Evolutionary conservation across 805 yeast species (phyloP), one percentile per base, ranked within the genome.

Genomic region (Yamadazyma sp.): DNA sequence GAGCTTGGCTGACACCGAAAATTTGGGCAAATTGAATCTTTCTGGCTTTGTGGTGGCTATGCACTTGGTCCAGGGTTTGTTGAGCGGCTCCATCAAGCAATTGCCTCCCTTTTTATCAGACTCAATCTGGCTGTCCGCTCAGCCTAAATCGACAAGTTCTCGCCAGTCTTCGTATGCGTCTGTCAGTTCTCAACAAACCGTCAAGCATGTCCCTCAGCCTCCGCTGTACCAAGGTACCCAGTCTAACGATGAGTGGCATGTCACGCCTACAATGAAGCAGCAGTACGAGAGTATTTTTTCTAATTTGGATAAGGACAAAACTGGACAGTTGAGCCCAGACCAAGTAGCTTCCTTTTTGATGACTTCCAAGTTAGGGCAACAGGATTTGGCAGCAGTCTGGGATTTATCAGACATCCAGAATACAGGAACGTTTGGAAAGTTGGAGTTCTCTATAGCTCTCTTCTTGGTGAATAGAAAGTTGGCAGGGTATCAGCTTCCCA

Each of bases 371-470:
- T 75, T 93, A 42, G 75, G 81, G 35, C 96, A 90, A 53, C 90
- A 86, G 35, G 80, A 78, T 14, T 73, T 93, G 45, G 99, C 98
- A 1, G 66, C 78, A 16, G 80, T 91, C 28, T 93, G 99, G 99
- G 99, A 93, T 62, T 71, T 93, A 49, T 79, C 98, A 7, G 97
- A 93, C 58, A 74, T 88, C 45, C 84, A 86, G 48, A 88, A 88
- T 59, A 78, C 85, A 29, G 97, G 96, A 17, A 74, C 74, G 28
- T 88, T 93, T 54, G 73, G 86, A 33, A 78, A 75, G 52, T 71
- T 78, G 47, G 99, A 93, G 59, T 93, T 93, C 59, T 81, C 95
- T 3, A 82, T 93, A 54, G 97, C 98, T 12, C 83, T 93, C 87
- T 91, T 82, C 56, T 74, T 93, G 48, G 93, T 93, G 6, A 95